These are phyloP conservation scores for Neonectria magnoliae DNA, from an alignment of 2,329 filamentous ascomycete genomes.

Conservation along the genomic window DNA sequence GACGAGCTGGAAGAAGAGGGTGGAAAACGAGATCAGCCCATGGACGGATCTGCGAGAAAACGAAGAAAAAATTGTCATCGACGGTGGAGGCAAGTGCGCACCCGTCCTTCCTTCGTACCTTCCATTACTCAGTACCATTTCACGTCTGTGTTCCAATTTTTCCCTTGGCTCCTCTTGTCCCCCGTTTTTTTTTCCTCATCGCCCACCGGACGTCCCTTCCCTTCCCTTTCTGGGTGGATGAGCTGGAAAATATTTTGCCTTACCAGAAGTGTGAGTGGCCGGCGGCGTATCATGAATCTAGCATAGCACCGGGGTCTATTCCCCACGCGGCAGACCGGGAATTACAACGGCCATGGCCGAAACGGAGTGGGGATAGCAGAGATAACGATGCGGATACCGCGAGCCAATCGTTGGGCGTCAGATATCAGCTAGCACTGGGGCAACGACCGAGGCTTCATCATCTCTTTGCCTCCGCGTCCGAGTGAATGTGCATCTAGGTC, in stretches of 20 bases:
- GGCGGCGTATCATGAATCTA: constrained; percentile 22
- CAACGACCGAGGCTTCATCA: not conserved
- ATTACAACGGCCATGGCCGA: constrained; percentile 34
- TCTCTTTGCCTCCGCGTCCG: not conserved
- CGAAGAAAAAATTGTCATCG: constrained; percentile 8
- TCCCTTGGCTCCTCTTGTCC: not conserved
- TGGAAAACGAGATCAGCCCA: not conserved
- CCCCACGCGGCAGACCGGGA: constrained; percentile 28
- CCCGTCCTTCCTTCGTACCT: not conserved
- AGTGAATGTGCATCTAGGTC: not conserved
- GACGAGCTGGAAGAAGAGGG: constrained; percentile 5
- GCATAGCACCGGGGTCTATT: constrained; percentile 16
- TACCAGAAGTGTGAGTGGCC: constrained; percentile 19
- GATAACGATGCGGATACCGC: constrained; percentile 28
- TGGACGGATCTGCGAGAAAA: constrained; percentile 11
- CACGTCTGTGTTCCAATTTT: constrained; percentile 15
- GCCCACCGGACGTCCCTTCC: not conserved
- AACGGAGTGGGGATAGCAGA: constrained; percentile 32
- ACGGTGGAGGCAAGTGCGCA: constrained; percentile 19
- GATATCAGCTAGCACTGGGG: constrained; percentile 13
- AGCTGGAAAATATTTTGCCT: constrained; percentile 3
- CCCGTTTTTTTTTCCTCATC: constrained; percentile 17
- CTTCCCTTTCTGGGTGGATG: constrained; percentile 10
- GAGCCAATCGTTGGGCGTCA: not conserved
- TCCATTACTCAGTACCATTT: not conserved